Percentiles rank a stretch among this genome's conserved stretches.
Conservation (phyloP, 768 basidiomycete species). For the Agaricus bisporus region DNA sequence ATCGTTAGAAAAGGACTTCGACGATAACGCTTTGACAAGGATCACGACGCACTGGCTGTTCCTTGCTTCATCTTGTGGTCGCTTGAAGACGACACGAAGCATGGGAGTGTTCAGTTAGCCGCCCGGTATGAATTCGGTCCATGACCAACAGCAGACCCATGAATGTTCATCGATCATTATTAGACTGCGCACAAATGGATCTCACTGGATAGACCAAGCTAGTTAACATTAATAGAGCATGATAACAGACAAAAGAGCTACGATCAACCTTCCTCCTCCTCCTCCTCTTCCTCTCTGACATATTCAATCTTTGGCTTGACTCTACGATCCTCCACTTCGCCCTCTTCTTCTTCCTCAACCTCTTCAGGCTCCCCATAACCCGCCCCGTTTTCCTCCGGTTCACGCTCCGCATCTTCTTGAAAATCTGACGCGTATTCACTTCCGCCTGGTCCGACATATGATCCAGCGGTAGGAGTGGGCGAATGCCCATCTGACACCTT, state of each 20-base stretch:
- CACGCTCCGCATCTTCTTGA: constrained; percentile 46
- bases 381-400: constrained; percentile 43
- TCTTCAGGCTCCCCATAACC: constrained; percentile 22
- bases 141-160: not conserved
- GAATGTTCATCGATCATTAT: not conserved
- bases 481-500: constrained; percentile 22
- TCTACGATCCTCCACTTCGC: constrained; percentile 2
- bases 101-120: not conserved
- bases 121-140: not conserved
- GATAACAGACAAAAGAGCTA: not conserved
- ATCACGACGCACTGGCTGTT: constrained; percentile 2
- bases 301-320: constrained; percentile 1
- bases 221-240: not conserved
- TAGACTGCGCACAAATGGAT: constrained; percentile 1
- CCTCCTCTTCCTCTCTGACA: constrained; percentile 6
- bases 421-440: constrained; percentile 20
- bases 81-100: not conserved
- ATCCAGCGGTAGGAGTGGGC: constrained; percentile 45
- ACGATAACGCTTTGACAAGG: not conserved
- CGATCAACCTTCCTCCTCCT: constrained; percentile 6
- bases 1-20: not conserved
- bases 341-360: constrained; percentile 25
- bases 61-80: constrained; percentile 1
- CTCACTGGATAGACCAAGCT: not conserved
- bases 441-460: constrained; percentile 29